Evolutionary conservation across 169 alveolate species (phyloP), one percentile per base, ranked within the genome.

Genomic region (Cryptosporidium sp.): DNA sequence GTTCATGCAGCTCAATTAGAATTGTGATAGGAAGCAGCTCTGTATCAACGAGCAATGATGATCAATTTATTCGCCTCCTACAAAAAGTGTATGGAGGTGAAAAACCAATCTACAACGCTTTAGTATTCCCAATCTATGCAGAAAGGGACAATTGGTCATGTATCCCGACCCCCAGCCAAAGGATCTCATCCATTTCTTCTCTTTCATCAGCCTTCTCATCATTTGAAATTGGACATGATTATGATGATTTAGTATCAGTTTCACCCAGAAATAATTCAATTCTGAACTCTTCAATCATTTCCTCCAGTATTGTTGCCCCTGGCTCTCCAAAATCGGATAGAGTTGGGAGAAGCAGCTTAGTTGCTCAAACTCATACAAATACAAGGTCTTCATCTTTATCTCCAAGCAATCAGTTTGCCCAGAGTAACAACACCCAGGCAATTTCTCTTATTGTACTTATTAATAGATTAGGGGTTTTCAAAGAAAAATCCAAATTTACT

Each of bases 81-180:
- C 89, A 80, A 26, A 80, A 65, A 42, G 75, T 80, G 3, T 73
- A 73, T n/a, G 65, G 75, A 23, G 80, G 65, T 7, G 68, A 65
- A 26, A 80, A 45, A 33, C 89, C 89, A 8, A 80, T 80, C 33
- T 80, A 80, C 23, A 80, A 80, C 52, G 89, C 89, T n/a, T 33
- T 80, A 18, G 68, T 80, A 48, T 80, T 80, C 62, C 89, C 89
- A 1, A 80, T 80, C 2, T 80, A 65, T 80, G 89, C 89, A n/a
- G 89, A 80, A 29, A 80, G 65, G 42, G 89, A 80, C 70, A 80
- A 80, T 51, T 80, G 89, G 89, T 80, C 89, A 3, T 80, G 75
- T n/a, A 26, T 80, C n/a, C 89, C 89, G 14, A 65, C 75, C 16
- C 89, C 89, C 7, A 80, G 89, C 37, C 89, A 60, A 21, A 80